phyloP scores from a whole-genome alignment of 495 filamentous ascomycete species.

The Aspergillus carlsbadensis region DNA sequence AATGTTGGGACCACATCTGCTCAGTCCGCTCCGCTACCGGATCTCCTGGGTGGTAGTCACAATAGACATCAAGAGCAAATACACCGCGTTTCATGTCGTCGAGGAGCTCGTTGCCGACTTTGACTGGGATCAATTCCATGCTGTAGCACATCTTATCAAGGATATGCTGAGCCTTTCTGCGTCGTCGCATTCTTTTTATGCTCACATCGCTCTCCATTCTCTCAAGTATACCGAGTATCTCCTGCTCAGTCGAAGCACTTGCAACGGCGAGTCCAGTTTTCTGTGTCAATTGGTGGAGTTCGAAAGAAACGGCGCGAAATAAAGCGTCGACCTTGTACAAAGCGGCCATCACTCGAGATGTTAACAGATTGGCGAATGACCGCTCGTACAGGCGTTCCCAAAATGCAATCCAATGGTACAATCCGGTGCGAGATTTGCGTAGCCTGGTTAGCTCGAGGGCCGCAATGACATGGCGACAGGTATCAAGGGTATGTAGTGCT shows the following conservation, averaged over 20 bases:
- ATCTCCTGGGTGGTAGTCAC: conserved; percentile 29
- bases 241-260: conserved; percentile 16
- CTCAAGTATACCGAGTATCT: conserved; percentile 21
- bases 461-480: conserved; percentile 25
- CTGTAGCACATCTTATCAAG: conserved; percentile 19
- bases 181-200: conserved; percentile 17
- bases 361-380: conserved; percentile 11
- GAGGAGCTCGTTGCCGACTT: conserved; percentile 22
- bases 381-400: conserved; percentile 25
- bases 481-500: conserved; percentile 20
- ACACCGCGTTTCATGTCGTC: conserved; percentile 28
- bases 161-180: conserved; percentile 20
- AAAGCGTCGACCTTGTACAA: conserved; percentile 19
- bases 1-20: conserved; percentile 15
- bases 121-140: conserved; percentile 25
- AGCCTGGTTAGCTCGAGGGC: conserved; percentile 25
- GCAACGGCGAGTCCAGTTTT: conserved; percentile 13
- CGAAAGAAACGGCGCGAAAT: conserved; percentile 21
- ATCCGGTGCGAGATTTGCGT: conserved; percentile 24
- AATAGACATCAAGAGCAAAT: conserved; percentile 23
- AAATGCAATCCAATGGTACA: conserved; percentile 24
- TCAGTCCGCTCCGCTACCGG: conserved; percentile 18
- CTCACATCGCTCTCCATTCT: conserved; percentile 26
- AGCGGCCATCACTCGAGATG: conserved; percentile 11
- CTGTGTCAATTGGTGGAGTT: conserved; percentile 22